These are phyloP conservation scores for Saccharomycopsis phalli DNA, from an alignment of 1,139 yeast species.

Conservation along the genomic window DNA sequence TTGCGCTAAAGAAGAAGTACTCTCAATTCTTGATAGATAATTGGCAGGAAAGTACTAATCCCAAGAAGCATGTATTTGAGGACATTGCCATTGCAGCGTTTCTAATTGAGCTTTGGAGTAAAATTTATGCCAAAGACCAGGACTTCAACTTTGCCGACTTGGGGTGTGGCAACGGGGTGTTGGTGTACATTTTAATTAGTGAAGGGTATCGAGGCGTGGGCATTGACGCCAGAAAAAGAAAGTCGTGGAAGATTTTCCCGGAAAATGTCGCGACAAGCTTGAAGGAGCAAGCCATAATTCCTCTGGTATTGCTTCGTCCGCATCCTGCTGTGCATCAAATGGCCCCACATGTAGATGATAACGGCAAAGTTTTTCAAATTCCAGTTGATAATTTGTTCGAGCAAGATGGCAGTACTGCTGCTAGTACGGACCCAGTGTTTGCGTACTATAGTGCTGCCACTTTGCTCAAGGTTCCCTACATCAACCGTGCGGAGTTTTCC, in stretches of 20 bases:
- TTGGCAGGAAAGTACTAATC: conserved; percentile 93
- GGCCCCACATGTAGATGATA: conserved; percentile 48
- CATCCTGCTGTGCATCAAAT: conserved; percentile 49
- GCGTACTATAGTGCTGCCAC: conserved; percentile 26
- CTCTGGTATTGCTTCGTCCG: conserved; percentile 56
- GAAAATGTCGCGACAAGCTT: conserved; percentile 45
- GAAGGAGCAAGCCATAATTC: conserved; percentile 72
- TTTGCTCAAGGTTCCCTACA: conserved; percentile 47
- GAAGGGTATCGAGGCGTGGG: conserved; percentile 85
- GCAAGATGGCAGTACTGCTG: background rate
- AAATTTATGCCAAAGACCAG: conserved; percentile 39
- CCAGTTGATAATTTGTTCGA: conserved; percentile 27
- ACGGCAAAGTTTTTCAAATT: conserved; percentile 53
- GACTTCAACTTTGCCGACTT: conserved; percentile 72
- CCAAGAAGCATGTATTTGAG: conserved; percentile 92
- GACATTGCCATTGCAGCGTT: conserved; percentile 95
- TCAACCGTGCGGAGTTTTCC: conserved; percentile 61
- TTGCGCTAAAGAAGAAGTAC: conserved; percentile 71
- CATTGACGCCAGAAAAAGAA: conserved; percentile 81
- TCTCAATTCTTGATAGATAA: conserved; percentile 66
- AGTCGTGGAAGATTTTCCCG: conserved; percentile 79
- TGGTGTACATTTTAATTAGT: conserved; percentile 62
- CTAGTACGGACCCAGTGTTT: conserved; percentile 23
- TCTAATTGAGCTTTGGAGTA: conserved; percentile 77
- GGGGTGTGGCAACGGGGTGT: conserved; percentile 92